phyloP scores from a whole-genome alignment of 2,329 filamentous ascomycete genomes.

The Coniochaeta sp. region DNA sequence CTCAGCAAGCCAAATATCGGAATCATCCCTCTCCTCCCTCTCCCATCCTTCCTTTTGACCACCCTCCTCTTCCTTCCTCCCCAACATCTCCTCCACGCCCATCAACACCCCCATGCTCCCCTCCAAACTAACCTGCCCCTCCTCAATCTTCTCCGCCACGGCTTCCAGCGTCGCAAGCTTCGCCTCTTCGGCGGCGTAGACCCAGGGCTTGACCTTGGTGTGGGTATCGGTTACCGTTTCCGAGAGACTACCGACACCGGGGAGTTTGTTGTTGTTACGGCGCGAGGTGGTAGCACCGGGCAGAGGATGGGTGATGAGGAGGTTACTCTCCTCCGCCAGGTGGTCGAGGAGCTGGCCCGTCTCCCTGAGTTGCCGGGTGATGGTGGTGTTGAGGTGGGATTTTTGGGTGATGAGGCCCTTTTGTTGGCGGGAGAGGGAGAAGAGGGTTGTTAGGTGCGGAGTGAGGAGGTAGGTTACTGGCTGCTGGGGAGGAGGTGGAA shows the following conservation, averaged over 20 bases:
- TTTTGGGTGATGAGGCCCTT: constrained; percentile 52
- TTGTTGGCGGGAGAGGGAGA: constrained; percentile 47
- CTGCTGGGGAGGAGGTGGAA: constrained; percentile 8
- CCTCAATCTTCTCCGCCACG: constrained; percentile 53
- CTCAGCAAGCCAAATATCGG: constrained; percentile 30
- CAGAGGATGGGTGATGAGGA: constrained; percentile 46
- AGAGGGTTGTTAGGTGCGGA: constrained; percentile 49
- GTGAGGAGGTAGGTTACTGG: constrained; percentile 38
- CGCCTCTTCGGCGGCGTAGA: constrained; percentile 52
- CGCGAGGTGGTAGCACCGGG: constrained; percentile 18
- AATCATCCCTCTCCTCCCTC: constrained; percentile 18
- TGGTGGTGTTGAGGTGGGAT: constrained; percentile 42
- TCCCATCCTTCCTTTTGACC: constrained; percentile 16
- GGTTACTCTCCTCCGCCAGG: constrained; percentile 54
- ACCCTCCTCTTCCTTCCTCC: constrained; percentile 11
- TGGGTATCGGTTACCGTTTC: constrained; percentile 31
- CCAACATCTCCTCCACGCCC: constrained; percentile 11
- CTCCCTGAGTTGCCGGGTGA: constrained; percentile 45
- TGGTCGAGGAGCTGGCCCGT: constrained; percentile 42
- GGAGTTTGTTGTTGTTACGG: too few relatives aligned
- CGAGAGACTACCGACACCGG: too few relatives aligned
- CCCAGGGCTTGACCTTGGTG: constrained; percentile 47
- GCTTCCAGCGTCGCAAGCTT: constrained; percentile 51
- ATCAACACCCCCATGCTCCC: constrained; percentile 42
- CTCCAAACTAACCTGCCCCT: constrained; percentile 49